Evolutionary conservation across 345 rosid species (phyloP), one percentile per base, ranked within the genome.

Genomic region (Eucalyptus pumila): DNA sequence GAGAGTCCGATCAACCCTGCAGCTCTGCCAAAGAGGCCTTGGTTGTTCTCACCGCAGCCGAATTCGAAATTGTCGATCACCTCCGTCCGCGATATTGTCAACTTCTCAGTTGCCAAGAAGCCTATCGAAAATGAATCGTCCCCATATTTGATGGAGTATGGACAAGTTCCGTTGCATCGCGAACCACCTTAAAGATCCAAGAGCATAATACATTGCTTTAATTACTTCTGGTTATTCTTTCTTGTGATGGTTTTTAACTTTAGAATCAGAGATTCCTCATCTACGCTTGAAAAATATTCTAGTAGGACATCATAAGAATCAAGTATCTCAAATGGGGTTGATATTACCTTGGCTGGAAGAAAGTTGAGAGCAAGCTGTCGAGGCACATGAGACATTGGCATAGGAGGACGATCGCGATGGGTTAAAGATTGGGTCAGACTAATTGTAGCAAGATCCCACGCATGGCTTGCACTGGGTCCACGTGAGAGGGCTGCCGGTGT

Each of bases 381-480:
- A 58, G 69, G 13, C 26, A 40, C 42, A 69, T 4, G 92, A 86
- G 49, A 91, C 60, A 48, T 91, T 91, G 14, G 7, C 17, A 86
- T 89, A 88, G 1, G 94, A 69, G 0, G 89, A 30, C 8, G 93
- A 92, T 17, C 26, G 40, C 34, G 88, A 58, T 3, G 92, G 92
- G 86, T 91, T 88, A 24, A 90, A 90, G 5, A 52, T 90, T 4
- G 90, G 85, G 32, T 86, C 89, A 7, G 50, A 21, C 52, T 92
- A 93, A 17, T 24, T 17, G 52, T 90, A 90, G 67, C 92, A 92
- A 9, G 23, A 8, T 19, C 15, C 37, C 4, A 17, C 15, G 15
- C 92, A 89, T 2, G 93, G 92, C 67, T 90, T 32, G 60, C 92
- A 93, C 48, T 90, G 92, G 23, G 91, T 89, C 94, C 94, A 93